Evolutionary conservation across 225 moss, liverwort and hornwort species (phyloP).

Genomic region (Pseudoscleropodium purum): DNA sequence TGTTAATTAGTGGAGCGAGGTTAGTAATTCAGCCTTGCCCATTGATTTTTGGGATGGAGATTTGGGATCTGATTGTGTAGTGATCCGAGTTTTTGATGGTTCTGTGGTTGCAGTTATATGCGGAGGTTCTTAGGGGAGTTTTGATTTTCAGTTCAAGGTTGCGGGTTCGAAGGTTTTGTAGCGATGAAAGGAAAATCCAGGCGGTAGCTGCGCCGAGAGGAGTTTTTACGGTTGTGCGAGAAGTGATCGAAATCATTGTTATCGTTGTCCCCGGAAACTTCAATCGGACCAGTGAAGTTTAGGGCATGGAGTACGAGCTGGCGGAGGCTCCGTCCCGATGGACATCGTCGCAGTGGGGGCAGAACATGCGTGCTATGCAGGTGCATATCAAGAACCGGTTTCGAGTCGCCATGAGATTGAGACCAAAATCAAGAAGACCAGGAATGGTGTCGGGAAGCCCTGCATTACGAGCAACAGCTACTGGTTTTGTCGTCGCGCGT

Average conservation of each 20-base stretch:
- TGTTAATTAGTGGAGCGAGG: background rate
- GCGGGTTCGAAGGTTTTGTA: background rate
- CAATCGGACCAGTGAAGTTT: background rate
- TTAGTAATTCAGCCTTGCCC: background rate
- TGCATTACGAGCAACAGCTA: slow-evolving; percentile 74
- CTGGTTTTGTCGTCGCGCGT: slow-evolving; percentile 79
- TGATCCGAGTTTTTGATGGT: background rate
- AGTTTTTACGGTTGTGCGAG: background rate
- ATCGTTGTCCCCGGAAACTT: background rate
- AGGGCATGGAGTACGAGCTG: slow-evolving; percentile 20
- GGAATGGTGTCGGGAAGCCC: slow-evolving; percentile 42
- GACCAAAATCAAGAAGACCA: slow-evolving; percentile 42
- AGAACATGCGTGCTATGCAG: slow-evolving; percentile 66
- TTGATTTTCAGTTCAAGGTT: background rate
- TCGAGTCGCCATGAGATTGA: slow-evolving; percentile 50
- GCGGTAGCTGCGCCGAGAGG: background rate
- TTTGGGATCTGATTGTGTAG: background rate
- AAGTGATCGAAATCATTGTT: background rate
- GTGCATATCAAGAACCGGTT: slow-evolving; percentile 61
- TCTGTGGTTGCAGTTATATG: background rate
- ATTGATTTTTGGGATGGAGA: background rate
- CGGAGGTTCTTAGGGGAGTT: background rate
- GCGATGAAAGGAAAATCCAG: background rate
- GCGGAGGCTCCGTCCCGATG: slow-evolving; percentile 1
- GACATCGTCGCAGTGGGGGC: slow-evolving; percentile 37